phyloP scores from a whole-genome alignment of 2,329 filamentous ascomycete species.

The Tolypocladium pustulatum region DNA sequence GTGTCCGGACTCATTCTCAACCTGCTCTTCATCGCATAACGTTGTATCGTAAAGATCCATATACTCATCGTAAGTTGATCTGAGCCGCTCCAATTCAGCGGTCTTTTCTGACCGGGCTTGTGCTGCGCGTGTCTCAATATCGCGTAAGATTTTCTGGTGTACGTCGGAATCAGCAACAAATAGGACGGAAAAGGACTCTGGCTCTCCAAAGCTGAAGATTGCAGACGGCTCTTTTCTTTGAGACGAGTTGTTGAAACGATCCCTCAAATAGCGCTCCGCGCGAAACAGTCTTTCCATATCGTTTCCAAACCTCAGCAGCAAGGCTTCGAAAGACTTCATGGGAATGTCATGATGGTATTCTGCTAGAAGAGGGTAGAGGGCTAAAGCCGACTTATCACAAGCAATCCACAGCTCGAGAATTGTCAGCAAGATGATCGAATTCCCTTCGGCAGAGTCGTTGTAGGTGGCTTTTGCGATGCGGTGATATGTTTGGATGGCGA shows the following conservation, averaged over 20 bases:
- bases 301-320: constrained; percentile 30
- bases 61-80: neutral
- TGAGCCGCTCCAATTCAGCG: neutral
- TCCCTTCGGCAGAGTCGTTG: constrained; percentile 25
- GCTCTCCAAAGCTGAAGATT: neutral
- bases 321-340: constrained; percentile 20
- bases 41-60: neutral
- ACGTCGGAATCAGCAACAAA: neutral
- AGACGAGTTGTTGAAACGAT: neutral
- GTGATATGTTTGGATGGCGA: constrained; percentile 24
- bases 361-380: constrained; percentile 24
- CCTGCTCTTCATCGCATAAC: neutral
- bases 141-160: neutral
- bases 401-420: constrained; percentile 48
- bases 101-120: neutral
- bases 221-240: neutral
- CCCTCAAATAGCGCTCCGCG: constrained; percentile 36
- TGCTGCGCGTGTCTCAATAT: neutral
- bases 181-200: constrained; percentile 13
- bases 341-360: constrained; percentile 36
- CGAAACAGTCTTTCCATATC: constrained; percentile 32
- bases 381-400: constrained; percentile 36
- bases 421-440: constrained; percentile 44
- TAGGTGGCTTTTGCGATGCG: constrained; percentile 20
- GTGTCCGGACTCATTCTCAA: neutral